Conservation (phyloP, 2,329 filamentous ascomycete species). For the Sclerotinia borealis region DNA sequence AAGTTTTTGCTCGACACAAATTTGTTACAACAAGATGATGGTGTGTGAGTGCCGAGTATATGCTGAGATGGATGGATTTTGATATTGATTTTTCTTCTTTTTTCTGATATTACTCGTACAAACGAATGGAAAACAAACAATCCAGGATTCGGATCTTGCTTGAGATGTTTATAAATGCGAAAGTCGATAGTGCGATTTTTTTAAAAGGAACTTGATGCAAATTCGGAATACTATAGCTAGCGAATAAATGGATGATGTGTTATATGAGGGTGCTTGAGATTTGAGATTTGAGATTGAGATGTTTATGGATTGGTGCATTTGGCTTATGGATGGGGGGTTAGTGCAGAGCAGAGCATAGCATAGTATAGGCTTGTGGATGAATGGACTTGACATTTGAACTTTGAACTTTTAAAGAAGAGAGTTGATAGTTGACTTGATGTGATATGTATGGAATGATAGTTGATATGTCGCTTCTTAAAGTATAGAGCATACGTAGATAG, state of each 20-base stretch:
- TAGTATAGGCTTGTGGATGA: too few species aligned
- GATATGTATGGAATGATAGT: too few species aligned
- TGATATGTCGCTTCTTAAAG: too few species aligned
- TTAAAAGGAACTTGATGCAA: background rate
- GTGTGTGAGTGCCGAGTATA: background rate
- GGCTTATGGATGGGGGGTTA: too few species aligned
- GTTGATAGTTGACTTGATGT: too few species aligned
- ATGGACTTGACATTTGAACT: too few species aligned
- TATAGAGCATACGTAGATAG: too few species aligned
- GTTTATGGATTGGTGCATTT: too few species aligned
- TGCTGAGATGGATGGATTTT: background rate
- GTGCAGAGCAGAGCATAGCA: too few species aligned
- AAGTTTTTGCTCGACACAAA: background rate
- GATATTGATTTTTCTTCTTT: background rate
- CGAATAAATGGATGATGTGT: background rate
- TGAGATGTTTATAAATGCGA: background rate
- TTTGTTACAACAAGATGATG: background rate
- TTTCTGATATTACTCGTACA: background rate
- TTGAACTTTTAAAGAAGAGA: too few species aligned
- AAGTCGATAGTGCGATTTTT: background rate
- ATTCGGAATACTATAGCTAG: too few species aligned
- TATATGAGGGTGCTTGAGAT: background rate
- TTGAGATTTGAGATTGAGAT: background rate
- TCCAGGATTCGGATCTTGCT: background rate
- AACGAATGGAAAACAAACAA: background rate